Conservation (phyloP, 352 stramenopile species). For the Phytophthora pseudosyringae region DNA sequence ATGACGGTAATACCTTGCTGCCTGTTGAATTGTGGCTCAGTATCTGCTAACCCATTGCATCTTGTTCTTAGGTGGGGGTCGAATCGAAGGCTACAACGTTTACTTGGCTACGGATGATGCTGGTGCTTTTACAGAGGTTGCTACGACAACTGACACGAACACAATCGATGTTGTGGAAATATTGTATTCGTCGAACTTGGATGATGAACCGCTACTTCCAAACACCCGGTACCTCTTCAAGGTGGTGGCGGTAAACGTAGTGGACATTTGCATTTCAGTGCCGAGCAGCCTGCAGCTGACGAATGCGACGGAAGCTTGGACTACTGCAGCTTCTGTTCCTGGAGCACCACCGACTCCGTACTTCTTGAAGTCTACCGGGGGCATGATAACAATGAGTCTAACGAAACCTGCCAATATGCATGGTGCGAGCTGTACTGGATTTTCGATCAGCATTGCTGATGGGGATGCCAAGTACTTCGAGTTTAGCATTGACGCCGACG, state of each 20-base stretch:
- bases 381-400: slow-evolving; percentile 53
- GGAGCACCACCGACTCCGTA: slow-evolving; percentile 50
- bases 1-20: slow-evolving; percentile 41
- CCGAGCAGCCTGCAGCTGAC: slow-evolving; percentile 21
- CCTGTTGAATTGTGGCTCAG: not conserved
- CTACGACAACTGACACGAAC: slow-evolving; percentile 29
- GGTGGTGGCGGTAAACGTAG: slow-evolving; percentile 51
- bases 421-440: slow-evolving; percentile 50
- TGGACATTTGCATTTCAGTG: slow-evolving; percentile 50
- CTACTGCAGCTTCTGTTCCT: slow-evolving; percentile 39
- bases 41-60: not conserved
- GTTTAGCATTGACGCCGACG: slow-evolving; percentile 25
- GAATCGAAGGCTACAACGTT: slow-evolving; percentile 62
- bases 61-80: slow-evolving; percentile 43
- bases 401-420: slow-evolving; percentile 59
- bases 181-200: slow-evolving; percentile 27
- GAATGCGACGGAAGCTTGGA: slow-evolving; percentile 29
- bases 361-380: slow-evolving; percentile 58
- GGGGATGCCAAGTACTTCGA: slow-evolving; percentile 10
- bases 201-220: slow-evolving; percentile 36
- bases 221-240: slow-evolving; percentile 59
- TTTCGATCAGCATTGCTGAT: slow-evolving; percentile 49
- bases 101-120: slow-evolving; percentile 50
- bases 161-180: slow-evolving; percentile 44
- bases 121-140: slow-evolving; percentile 42